Conservation (phyloP, 2,329 filamentous ascomycete species). For the Botrytis paeoniae region DNA sequence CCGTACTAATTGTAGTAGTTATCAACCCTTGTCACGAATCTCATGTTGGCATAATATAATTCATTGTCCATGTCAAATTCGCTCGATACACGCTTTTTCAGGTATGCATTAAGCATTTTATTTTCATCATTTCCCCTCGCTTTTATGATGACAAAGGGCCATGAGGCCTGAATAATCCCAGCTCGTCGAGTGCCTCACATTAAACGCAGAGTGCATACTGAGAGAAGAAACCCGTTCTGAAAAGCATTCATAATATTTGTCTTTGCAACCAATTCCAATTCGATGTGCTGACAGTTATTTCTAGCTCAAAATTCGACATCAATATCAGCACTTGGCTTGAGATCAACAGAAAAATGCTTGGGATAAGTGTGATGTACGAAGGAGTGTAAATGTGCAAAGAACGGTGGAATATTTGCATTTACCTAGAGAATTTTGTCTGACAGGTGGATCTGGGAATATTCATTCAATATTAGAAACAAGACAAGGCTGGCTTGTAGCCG, state of each 20-base stretch:
- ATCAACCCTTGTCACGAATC: not conserved
- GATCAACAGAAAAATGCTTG: not conserved
- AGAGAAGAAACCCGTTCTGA: slow-evolving; percentile 61
- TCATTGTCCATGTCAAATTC: not conserved
- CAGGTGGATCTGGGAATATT: not conserved
- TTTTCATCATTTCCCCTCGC: slow-evolving; percentile 19
- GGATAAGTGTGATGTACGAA: not conserved
- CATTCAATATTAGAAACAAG: not conserved
- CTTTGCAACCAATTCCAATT: not conserved
- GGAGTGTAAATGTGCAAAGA: not conserved
- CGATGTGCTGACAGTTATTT: not conserved
- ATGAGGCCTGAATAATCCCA: slow-evolving; percentile 95
- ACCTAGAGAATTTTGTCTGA: not conserved
- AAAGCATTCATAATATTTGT: slow-evolving; percentile 1
- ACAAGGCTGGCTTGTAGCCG: slow-evolving; percentile 31
- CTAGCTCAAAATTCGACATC: not conserved
- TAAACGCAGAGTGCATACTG: slow-evolving; percentile 78
- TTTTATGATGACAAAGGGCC: slow-evolving; percentile 98
- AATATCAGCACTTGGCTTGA: not conserved
- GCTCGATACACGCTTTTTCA: not conserved
- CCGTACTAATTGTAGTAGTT: slow-evolving; percentile 1
- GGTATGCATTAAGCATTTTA: slow-evolving; percentile 1
- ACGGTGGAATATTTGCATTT: not conserved
- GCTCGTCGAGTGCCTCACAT: slow-evolving; percentile 93
- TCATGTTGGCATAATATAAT: not conserved